Base-by-base conservation (phyloP, 2,329 filamentous ascomycete species). In the Aspergillus pseudoglaucus region DNA sequence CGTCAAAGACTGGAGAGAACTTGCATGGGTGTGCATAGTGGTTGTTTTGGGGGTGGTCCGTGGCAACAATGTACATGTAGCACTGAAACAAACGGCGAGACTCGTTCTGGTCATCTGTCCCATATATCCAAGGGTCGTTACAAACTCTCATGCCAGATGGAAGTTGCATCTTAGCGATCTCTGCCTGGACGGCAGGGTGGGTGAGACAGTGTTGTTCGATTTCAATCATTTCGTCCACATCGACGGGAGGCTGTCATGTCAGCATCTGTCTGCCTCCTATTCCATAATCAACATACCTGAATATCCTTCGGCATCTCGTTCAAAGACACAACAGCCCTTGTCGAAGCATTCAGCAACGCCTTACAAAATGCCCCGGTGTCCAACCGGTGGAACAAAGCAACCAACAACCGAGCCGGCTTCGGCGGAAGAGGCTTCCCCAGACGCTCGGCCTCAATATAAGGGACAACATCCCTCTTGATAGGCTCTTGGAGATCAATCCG, bases 101-200 rank as follows among this genome's bases (percentile, higher is more conserved):
- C 46, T 71, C 68, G 4, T 70, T 67, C 14, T 57, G 51, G 41
- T 69, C 62, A 4, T 71, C 68, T 0, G 62, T 68, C 62, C 77
- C 80, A 53, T 88, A 90, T 33, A 87, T 87, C 86, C 85, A 90
- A 0, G 80, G 80, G 53, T 83, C 81, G 44, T 75, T 72, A 51
- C 81, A 76, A 17, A 84, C 71, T 1, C 74, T 73, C 6, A 79
- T 73, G 17, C 78, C 80, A 55, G 78, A 65, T 0, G 81, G 80
- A 0, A 84, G 70, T 48, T 82, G 64, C 50, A 84, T 55, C 56
- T 83, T 83, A 30, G 75, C 76, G 47, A 83, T 74, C 52, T 80
- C 80, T 2, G 76, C 77, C 57, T 80, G 70, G 7, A 84, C 80
- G 3, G 69, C 71, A 23, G 75, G 73, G 53, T 83, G 77, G 39